Percentiles rank a stretch among this genome's conserved stretches.
Evolutionary conservation across 2,329 filamentous ascomycete genomes (phyloP).

Genomic region (Cladosporium velox): DNA sequence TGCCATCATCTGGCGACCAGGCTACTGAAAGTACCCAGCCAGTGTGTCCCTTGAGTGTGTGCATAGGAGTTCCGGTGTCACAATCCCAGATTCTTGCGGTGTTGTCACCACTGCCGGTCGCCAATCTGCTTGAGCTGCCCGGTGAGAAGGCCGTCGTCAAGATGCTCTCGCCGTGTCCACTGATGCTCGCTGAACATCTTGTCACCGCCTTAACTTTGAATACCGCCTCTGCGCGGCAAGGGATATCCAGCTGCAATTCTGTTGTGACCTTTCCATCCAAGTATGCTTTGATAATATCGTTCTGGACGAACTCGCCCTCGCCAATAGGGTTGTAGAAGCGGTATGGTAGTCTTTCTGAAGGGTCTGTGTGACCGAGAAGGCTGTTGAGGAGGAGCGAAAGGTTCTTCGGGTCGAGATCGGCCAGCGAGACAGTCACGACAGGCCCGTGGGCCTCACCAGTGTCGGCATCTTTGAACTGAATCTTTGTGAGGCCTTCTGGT

Average conservation of each 20-base stretch:
- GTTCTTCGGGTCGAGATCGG: conserved; percentile 85
- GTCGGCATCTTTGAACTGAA: conserved; percentile 85
- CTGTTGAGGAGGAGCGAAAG: conserved; percentile 85
- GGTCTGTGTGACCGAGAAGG: conserved; percentile 66
- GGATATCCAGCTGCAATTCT: conserved; percentile 63
- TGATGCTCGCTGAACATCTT: conserved; percentile 82
- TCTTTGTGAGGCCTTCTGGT: conserved; percentile 65
- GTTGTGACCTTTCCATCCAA: conserved; percentile 52
- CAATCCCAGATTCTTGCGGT: conserved; percentile 94
- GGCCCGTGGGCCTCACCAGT: conserved; percentile 67
- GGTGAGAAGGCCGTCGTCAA: conserved; percentile 85
- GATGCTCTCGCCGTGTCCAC: conserved; percentile 90
- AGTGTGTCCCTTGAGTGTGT: conserved; percentile 83
- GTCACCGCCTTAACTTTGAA: conserved; percentile 92
- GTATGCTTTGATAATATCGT: conserved; percentile 44
- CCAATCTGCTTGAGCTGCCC: conserved; percentile 71
- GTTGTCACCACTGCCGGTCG: conserved; percentile 86
- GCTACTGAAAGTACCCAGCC: conserved; percentile 87
- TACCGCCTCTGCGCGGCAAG: conserved; percentile 80
- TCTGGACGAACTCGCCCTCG: conserved; percentile 44
- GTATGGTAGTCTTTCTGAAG: conserved; percentile 65
- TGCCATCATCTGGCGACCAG: conserved; percentile 80
- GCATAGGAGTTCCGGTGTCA: conserved; percentile 84
- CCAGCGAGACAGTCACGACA: conserved; percentile 74
- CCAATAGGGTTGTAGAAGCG: conserved; percentile 58